A percentile compares a stretch with the other conserved stretches of the same genome.
These are phyloP conservation scores for Triadica sebifera DNA, from an alignment of 345 rosid species.

Conservation along the genomic window DNA sequence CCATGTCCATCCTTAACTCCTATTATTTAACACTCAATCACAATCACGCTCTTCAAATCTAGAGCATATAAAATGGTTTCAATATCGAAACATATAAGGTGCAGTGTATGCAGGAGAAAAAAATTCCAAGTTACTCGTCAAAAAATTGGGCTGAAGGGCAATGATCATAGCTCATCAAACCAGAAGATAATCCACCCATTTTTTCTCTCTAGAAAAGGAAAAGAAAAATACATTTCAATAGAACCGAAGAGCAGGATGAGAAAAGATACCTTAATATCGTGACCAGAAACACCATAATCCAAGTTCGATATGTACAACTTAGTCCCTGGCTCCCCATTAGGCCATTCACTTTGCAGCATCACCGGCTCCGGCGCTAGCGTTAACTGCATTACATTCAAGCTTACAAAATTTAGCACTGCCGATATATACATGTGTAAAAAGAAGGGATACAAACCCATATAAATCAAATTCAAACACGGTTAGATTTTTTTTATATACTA, in stretches of 20 bases:
- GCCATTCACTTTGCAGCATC: background rate
- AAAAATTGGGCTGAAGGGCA: background rate
- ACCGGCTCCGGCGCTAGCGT: slow-evolving; percentile 1
- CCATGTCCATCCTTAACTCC: background rate
- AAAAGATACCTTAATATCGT: slow-evolving; percentile 20
- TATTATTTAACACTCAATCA: background rate
- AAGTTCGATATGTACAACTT: slow-evolving; percentile 24
- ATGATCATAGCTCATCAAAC: background rate
- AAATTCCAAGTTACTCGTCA: background rate
- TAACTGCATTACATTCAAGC: background rate
- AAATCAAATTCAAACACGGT: background rate
- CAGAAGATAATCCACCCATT: background rate
- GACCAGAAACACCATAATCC: slow-evolving; percentile 20
- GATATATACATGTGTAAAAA: too few species aligned
- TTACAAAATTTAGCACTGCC: background rate
- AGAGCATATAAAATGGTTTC: background rate
- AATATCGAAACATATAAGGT: background rate
- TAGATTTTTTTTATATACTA: background rate
- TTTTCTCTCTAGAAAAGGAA: background rate
- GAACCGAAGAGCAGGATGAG: background rate
- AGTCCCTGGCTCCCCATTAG: slow-evolving; percentile 3
- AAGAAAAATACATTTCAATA: background rate
- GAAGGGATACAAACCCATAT: too few species aligned
- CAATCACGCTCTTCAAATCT: background rate
- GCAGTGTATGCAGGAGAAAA: background rate